Evolutionary conservation across 1,284 basidiomycete species (phyloP), one percentile per base, ranked within the genome.

Genomic region (Coriolopsis trogii): DNA sequence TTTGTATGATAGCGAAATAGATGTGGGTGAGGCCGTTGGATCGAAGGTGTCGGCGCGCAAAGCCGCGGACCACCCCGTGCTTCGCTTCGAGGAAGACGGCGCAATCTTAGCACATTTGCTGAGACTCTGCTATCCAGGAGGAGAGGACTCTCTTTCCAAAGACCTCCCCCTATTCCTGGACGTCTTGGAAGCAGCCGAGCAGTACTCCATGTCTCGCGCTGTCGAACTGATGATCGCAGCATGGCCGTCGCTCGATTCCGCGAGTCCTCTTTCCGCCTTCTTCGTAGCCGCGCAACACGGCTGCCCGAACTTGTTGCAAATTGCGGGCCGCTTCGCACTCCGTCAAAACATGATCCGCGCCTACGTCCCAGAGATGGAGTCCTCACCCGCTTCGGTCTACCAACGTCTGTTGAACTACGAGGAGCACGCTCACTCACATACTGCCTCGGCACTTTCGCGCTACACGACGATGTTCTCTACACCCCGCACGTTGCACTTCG

Each of bases 291-390:
- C 43, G 2, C 49, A 53, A 36, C 23, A n/a, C 2, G 28, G 20
- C 6, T 34, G 21, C 30, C 41, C 50, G 33, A 43, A 33, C n/a
- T n/a, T n/a, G n/a, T n/a, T n/a, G n/a, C 30, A 43, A 25, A 39
- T 33, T 1, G 28, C 47, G 20, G n/a, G n/a, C n/a, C 25, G 53
- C 43, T 26, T 7, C 16, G 15, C 33, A 6, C 21, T 56, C 10
- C 38, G 36, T 20, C 8, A 40, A 12, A 10, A 12, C 6, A 20
- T 56, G 4, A 46, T 52, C 9, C 18, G 41, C 1, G 23, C 28
- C 1, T 58, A 53, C 23, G 37, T 53, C n/a, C 42, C 43, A 5
- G 55, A 58, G 34, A 34, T 62, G 38, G 55, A 57, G 29, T n/a
- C 20, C 16, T 41, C 30, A 1, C 39, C 58, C 4, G 58, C 58